Evolutionary conservation across 805 yeast genomes (phyloP), one percentile per base, ranked within the genome.

Genomic region (Saccharomyces mikatae): DNA sequence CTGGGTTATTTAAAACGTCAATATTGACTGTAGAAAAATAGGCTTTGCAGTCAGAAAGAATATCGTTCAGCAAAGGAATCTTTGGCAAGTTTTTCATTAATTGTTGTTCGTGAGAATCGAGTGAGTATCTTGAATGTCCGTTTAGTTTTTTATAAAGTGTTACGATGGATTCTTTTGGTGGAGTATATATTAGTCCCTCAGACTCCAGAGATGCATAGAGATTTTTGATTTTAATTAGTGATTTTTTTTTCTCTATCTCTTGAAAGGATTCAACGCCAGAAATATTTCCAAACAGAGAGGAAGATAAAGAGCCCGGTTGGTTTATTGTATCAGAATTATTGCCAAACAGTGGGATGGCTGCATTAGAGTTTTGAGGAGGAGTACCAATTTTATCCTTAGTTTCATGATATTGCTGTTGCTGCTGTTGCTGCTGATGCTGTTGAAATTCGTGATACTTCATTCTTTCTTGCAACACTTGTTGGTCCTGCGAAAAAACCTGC

Each of bases 401-500:
- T 57, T 51, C 58, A 58, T 49, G 54, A 46, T 60, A 55, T 49
- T 60, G 62, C 47, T 29, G 31, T 13, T 29, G 31, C 31, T 29
- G 31, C 31, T 29, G 31, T 29, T 60, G 62, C 47, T 62, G 61
- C 32, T 56, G 58, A 47, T 61, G 61, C 60, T 58, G 60, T 48
- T 65, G 66, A 30, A 58, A 59, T 51, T 70, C 70, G 36, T 64
- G 66, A 48, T 68, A 66, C 52, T 58, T 58, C 30, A 58, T 54
- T 17, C 54, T 55, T 36, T 64, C 65, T 54, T 66, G 67, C 54
- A 64, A 61, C 29, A 62, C 59, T 61, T 62, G 69, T 49, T 68
- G 71, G 49, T 66, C 69, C 51, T 75, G 76, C 11, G 77, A 73
- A 52, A 71, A 69, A 54, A 64, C 68, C 63, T 61, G 74, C 63